Percentiles rank a stretch among this genome's conserved stretches.
phyloP scores from a whole-genome alignment of 169 alveolate species.

The Plasmodium relictum region DNA sequence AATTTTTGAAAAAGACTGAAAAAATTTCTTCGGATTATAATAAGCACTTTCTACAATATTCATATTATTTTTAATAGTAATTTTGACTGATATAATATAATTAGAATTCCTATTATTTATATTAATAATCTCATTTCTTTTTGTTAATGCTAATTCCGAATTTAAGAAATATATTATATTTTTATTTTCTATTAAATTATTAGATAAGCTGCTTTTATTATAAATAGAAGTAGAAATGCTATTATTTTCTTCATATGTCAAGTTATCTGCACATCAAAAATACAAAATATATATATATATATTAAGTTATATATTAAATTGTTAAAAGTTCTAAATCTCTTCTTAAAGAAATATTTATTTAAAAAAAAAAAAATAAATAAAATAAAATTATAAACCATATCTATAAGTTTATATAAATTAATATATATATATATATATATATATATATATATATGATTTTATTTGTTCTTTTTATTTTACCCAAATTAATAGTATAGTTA shows the following conservation, averaged over 20 bases:
- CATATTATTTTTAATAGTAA: conserved; percentile 65
- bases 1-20: conserved; percentile 36
- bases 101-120: conserved; percentile 22
- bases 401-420: not conserved
- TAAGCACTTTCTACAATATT: conserved; percentile 43
- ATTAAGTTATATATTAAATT: not conserved
- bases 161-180: conserved; percentile 37
- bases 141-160: conserved; percentile 48
- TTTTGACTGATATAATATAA: conserved; percentile 30
- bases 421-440: conserved; percentile 7
- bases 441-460: not conserved
- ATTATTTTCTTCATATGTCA: conserved; percentile 32
- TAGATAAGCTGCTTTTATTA: conserved; percentile 3
- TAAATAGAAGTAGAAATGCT: conserved; percentile 29
- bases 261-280: conserved; percentile 15
- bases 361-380: no score
- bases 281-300: not conserved
- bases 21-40: conserved; percentile 53
- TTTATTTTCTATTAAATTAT: conserved; percentile 23
- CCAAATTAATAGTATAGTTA: conserved; percentile 4
- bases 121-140: conserved; percentile 55
- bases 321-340: no score
- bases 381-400: no score
- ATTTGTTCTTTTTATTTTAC: not conserved
- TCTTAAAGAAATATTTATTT: no score